Base-by-base conservation (phyloP, 345 rosid species). In the Ceriops decandra region DNA sequence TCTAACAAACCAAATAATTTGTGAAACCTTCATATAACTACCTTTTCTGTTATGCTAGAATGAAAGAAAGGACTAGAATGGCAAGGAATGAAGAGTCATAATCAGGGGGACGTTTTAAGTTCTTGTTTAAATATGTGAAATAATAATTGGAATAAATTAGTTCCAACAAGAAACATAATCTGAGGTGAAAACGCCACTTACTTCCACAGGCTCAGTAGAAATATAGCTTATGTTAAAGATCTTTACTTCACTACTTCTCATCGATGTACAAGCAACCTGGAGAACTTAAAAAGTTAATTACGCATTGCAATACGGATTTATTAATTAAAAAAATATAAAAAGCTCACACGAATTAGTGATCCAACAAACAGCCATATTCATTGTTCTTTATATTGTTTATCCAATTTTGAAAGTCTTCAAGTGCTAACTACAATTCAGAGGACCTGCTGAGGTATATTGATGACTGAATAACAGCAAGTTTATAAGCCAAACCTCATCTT, bases 261-360 rank as follows among this genome's bases (percentile, higher is more conserved):
- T 66, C 46, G 98, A 91, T 64, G 90, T 62, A 69, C 96, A 91
- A 62, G 83, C 99, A 72, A 95, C 89, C 99, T 95, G 74, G 46
- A 74, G 42, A 52, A 73, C 36, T 31, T 21, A 52, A 46, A 32
- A 59, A 46, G 57, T 52, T 11, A 52, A 51, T 19, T 28, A 5
- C 0, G n/a, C 32, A 24, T 52, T 33, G 31, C 0, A 47, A 26
- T 38, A 64, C 6, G 27, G 30, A 27, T 27, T 47, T 13, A 0
- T 0, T 42, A 42, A 42, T 17, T 15, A 4, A 11, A 42, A 42
- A 13, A 42, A 42, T 15, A 42, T 42, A 13, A 11, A 13, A 17
- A 13, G 47, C 47, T 38, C 15, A 38, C 16, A 38, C 16, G 8
- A 7, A 35, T 35, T 0, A 35, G 42, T 35, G 42, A 35, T 35